Conservation (phyloP, 768 basidiomycete species). For the Russula lepida region DNA sequence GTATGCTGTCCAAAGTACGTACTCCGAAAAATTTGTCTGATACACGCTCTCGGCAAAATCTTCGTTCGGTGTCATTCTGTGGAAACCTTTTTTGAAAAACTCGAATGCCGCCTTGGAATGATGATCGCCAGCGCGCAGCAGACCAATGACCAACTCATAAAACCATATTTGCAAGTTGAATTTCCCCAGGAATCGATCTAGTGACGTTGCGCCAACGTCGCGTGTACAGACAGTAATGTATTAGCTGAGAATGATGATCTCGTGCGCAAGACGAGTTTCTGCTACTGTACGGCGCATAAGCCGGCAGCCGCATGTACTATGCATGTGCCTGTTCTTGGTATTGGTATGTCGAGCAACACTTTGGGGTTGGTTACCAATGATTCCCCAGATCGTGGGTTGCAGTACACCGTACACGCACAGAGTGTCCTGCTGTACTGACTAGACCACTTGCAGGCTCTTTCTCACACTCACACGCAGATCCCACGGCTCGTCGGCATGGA, state of each 20-base stretch:
- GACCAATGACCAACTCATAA: background rate
- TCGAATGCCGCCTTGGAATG: background rate
- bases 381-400: conserved; percentile 1
- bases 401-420: background rate
- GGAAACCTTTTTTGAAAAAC: background rate
- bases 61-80: background rate
- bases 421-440: background rate
- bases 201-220: background rate
- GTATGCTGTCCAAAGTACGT: background rate
- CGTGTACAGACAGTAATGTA: background rate
- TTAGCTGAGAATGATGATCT: background rate
- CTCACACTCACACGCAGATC: conserved; percentile 10
- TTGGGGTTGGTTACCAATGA: conserved; percentile 4
- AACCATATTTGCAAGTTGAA: background rate
- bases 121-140: conserved; percentile 1
- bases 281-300: background rate
- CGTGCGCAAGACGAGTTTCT: background rate
- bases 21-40: conserved; percentile 16
- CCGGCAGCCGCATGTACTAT: conserved; percentile 9
- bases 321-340: conserved; percentile 4
- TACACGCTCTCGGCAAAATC: conserved; percentile 8
- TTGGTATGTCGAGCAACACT: background rate
- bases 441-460: background rate
- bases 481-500: background rate
- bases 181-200: background rate